These are phyloP conservation scores for Cladosporium sp. DNA, from an alignment of 2,329 filamentous ascomycete species.

Conservation along the genomic window DNA sequence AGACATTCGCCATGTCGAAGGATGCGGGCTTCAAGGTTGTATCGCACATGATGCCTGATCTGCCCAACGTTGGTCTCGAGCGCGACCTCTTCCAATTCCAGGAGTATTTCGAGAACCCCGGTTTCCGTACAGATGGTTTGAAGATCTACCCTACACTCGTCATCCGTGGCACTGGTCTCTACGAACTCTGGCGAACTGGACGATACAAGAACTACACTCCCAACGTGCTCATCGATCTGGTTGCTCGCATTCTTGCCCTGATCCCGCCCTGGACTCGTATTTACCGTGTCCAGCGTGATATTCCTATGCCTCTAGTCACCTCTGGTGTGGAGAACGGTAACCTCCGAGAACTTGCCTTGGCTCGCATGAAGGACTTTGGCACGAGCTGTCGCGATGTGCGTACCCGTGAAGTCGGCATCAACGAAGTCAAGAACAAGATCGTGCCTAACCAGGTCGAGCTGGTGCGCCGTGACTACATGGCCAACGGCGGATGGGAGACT, in stretches of 20 bases:
- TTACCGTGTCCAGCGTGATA: constrained; percentile 96
- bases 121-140: constrained; percentile 91
- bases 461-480: constrained; percentile 87
- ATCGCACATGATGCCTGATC: constrained; percentile 98
- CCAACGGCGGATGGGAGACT: constrained; percentile 97
- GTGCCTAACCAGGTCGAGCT: constrained; percentile 94
- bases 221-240: constrained; percentile 91
- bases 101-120: constrained; percentile 97
- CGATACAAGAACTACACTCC: constrained; percentile 99
- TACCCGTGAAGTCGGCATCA: constrained; percentile 95
- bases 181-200: constrained; percentile 96
- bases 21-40: constrained; percentile 99
- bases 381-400: constrained; percentile 95
- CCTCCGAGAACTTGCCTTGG: constrained; percentile 85
- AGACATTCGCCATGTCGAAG: constrained; percentile 96
- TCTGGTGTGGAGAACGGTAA: constrained; percentile 98
- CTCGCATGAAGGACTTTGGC: constrained; percentile 99
- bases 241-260: constrained; percentile 91
- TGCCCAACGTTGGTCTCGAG: constrained; percentile 98
- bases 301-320: constrained; percentile 99
- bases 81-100: constrained; percentile 94
- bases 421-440: constrained; percentile 99
- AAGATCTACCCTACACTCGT: constrained; percentile 99
- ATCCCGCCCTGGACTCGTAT: constrained; percentile 98
- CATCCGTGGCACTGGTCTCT: constrained; percentile 92